Percentiles rank a stretch among this genome's conserved stretches.
Evolutionary conservation across 2,329 filamentous ascomycete genomes (phyloP).

Genomic region (Gnomoniopsis smithogilvyi): DNA sequence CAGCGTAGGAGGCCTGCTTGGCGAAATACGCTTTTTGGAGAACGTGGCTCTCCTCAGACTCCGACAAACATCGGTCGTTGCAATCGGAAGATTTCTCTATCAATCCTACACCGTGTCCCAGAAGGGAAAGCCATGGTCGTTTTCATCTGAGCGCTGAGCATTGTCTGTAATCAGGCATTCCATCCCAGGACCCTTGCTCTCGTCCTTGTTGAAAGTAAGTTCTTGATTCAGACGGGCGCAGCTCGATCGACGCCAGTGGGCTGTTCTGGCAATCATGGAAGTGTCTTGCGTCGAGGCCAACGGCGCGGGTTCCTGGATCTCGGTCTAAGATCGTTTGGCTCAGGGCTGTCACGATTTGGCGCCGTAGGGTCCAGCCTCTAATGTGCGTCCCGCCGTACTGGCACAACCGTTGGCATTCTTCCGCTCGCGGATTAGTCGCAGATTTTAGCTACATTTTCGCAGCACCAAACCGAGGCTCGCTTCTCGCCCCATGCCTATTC

Average conservation of each 20-base stretch:
- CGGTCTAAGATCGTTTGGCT: neutral
- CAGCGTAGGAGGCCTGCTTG: neutral
- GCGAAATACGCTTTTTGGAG: neutral
- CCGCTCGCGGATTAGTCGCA: neutral
- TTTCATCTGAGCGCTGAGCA: neutral
- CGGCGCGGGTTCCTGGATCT: neutral
- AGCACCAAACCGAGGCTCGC: neutral
- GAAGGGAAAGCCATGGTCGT: conserved; percentile 4
- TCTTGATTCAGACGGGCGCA: neutral
- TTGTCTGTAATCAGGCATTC: too few species aligned
- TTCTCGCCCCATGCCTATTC: neutral
- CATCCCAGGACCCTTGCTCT: neutral
- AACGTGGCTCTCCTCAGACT: neutral
- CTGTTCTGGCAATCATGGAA: neutral
- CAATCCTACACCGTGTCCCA: neutral
- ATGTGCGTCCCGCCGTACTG: neutral
- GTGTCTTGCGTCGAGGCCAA: neutral
- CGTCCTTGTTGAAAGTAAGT: neutral
- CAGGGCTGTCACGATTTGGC: too few species aligned
- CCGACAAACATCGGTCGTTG: neutral
- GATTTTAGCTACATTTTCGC: neutral
- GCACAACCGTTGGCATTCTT: conserved; percentile 1
- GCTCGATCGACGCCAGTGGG: neutral
- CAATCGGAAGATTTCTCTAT: neutral
- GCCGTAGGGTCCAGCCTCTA: too few species aligned